Conservation (phyloP, 805 yeast genomes). For the Cyberlindnera saturnus region DNA sequence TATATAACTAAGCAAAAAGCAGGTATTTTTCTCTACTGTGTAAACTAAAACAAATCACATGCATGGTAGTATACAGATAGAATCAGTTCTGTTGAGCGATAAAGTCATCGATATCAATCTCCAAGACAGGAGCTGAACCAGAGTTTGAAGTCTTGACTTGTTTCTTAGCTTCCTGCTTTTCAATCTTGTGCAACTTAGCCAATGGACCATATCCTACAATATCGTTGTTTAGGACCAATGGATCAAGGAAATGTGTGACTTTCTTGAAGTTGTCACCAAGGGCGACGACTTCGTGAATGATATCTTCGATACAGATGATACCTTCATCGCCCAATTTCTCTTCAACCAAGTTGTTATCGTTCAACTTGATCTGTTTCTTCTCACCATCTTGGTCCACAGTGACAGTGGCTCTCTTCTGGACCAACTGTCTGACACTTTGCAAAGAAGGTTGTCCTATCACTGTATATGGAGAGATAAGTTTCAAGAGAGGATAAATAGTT, state of each 20-base stretch:
- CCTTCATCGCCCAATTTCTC: constrained; percentile 66
- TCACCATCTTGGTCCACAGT: constrained; percentile 29
- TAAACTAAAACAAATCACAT: not conserved
- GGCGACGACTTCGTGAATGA: constrained; percentile 62
- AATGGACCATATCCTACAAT: constrained; percentile 72
- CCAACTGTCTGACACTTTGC: constrained; percentile 60
- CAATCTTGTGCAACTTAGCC: constrained; percentile 59
- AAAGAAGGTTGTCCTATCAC: constrained; percentile 73
- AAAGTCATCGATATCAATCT: constrained; percentile 67
- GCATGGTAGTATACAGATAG: not conserved
- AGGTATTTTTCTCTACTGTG: not conserved
- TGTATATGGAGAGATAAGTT: constrained; percentile 65
- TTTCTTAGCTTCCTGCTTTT: constrained; percentile 45
- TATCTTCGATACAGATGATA: constrained; percentile 73
- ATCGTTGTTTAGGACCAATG: constrained; percentile 65
- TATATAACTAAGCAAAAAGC: constrained; percentile 1
- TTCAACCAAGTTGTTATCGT: constrained; percentile 72
- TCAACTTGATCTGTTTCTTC: constrained; percentile 43
- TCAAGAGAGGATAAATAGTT: constrained; percentile 56
- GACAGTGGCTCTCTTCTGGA: constrained; percentile 72
- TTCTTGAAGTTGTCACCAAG: constrained; percentile 60
- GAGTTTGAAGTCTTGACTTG: constrained; percentile 44
- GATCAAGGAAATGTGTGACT: constrained; percentile 57
- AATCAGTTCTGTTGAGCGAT: constrained; percentile 57
- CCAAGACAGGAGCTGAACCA: constrained; percentile 58